Evolutionary conservation across 495 filamentous ascomycete genomes (phyloP).

Genomic region (Coniosporium apollinis): DNA sequence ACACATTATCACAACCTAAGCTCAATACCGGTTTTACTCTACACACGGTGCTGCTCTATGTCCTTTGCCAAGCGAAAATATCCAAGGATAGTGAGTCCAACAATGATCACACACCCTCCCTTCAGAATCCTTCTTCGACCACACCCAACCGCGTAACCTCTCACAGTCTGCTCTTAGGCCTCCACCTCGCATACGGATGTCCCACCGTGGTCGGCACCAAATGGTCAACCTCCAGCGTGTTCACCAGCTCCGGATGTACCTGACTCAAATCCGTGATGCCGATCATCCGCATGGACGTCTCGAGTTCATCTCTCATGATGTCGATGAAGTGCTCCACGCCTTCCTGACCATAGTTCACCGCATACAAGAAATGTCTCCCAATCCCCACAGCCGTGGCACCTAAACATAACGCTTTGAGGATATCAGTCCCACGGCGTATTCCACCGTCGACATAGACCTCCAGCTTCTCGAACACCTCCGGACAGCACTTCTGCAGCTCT

Average conservation of each 20-base stretch:
- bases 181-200: slow-evolving; percentile 11
- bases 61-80: too few species aligned
- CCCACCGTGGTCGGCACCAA: slow-evolving; percentile 5
- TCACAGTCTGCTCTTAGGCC: too few species aligned
- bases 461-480: slow-evolving; percentile 42
- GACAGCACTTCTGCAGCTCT: slow-evolving; percentile 44
- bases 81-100: too few species aligned
- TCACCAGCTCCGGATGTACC: slow-evolving; percentile 25
- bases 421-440: slow-evolving; percentile 10
- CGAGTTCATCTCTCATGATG: slow-evolving; percentile 60
- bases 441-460: slow-evolving; percentile 46
- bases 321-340: slow-evolving; percentile 13
- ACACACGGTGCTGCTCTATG: too few species aligned
- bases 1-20: too few species aligned
- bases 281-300: slow-evolving; percentile 62
- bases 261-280: slow-evolving; percentile 58
- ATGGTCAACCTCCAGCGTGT: slow-evolving; percentile 12
- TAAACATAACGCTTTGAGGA: slow-evolving; percentile 13
- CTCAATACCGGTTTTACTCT: too few species aligned
- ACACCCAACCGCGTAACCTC: too few species aligned
- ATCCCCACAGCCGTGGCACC: slow-evolving; percentile 14
- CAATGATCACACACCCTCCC: too few species aligned
- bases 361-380: slow-evolving; percentile 12
- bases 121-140: too few species aligned
- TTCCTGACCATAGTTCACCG: slow-evolving; percentile 10